Percentiles rank a stretch among this genome's conserved stretches.
phyloP scores from a whole-genome alignment of 208 protist species.

The Leishmania martiniquensis region DNA sequence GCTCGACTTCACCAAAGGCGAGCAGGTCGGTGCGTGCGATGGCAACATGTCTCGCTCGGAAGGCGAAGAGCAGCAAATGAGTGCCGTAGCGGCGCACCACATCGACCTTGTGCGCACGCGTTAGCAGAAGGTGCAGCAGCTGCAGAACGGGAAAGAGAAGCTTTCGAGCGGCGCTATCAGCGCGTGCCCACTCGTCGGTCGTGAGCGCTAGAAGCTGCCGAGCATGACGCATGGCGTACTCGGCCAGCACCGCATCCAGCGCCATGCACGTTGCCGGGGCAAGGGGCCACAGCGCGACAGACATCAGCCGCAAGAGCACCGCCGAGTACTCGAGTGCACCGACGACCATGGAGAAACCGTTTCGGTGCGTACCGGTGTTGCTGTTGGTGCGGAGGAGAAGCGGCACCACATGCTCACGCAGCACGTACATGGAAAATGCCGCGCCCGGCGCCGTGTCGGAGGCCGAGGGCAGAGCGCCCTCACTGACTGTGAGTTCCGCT shows the following conservation, averaged over 20 bases:
- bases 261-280: neutral
- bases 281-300: conserved; percentile 16
- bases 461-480: neutral
- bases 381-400: conserved; percentile 4
- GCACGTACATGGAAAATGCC: neutral
- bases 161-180: neutral
- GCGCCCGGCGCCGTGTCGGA: neutral
- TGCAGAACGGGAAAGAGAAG: conserved; percentile 28
- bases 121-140: conserved; percentile 44
- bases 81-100: conserved; percentile 39
- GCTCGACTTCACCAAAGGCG: neutral
- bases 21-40: neutral
- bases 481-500: neutral
- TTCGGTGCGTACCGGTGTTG: neutral
- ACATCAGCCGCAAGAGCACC: conserved; percentile 13
- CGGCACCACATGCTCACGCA: conserved; percentile 5
- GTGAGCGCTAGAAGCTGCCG: conserved; percentile 24
- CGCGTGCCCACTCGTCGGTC: neutral
- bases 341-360: neutral
- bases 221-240: conserved; percentile 29
- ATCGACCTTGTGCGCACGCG: conserved; percentile 38
- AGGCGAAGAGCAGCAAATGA: conserved; percentile 27
- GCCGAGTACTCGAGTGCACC: conserved; percentile 4
- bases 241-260: conserved; percentile 19
- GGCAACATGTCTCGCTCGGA: neutral